Evolutionary conservation across 768 basidiomycete genomes (phyloP).

Genomic region (Inosperma sp.): DNA sequence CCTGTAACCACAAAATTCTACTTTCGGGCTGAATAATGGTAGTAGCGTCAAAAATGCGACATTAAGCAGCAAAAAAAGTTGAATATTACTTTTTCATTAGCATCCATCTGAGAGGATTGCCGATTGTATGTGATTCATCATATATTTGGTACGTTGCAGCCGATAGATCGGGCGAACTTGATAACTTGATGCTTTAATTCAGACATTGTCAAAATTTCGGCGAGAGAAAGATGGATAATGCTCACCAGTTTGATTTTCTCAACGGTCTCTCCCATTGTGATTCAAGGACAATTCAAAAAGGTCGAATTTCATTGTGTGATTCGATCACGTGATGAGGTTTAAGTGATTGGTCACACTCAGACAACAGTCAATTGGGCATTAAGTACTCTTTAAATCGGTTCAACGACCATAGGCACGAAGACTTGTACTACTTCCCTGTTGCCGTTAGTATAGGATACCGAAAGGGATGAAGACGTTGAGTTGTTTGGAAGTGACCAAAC

Average conservation of each 20-base stretch:
- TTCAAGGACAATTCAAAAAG: neutral
- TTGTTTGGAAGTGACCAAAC: too few species aligned
- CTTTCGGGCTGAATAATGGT: conserved; percentile 65
- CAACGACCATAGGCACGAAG: too few species aligned
- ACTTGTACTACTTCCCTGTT: too few species aligned
- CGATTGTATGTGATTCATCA: conserved; percentile 94
- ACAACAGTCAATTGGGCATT: too few species aligned
- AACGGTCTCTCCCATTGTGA: conserved; percentile 24
- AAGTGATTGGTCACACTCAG: too few species aligned
- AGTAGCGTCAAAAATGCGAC: conserved; percentile 4
- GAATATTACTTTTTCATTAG: conserved; percentile 91
- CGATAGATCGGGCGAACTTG: conserved; percentile 79
- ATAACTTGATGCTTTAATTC: conserved; percentile 51
- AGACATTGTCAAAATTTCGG: neutral
- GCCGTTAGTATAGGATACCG: too few species aligned
- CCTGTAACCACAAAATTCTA: conserved; percentile 99
- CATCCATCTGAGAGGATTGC: conserved; percentile 96
- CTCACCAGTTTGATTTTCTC: conserved; percentile 42
- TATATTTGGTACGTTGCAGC: conserved; percentile 88
- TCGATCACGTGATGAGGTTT: neutral
- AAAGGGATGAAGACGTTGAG: too few species aligned
- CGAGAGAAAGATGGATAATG: too few species aligned
- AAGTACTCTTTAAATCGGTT: too few species aligned
- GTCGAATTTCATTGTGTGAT: neutral
- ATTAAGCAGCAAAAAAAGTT: neutral